Evolutionary conservation across 208 protist species (phyloP).

Genomic region (Angomonas ambiguus): DNA sequence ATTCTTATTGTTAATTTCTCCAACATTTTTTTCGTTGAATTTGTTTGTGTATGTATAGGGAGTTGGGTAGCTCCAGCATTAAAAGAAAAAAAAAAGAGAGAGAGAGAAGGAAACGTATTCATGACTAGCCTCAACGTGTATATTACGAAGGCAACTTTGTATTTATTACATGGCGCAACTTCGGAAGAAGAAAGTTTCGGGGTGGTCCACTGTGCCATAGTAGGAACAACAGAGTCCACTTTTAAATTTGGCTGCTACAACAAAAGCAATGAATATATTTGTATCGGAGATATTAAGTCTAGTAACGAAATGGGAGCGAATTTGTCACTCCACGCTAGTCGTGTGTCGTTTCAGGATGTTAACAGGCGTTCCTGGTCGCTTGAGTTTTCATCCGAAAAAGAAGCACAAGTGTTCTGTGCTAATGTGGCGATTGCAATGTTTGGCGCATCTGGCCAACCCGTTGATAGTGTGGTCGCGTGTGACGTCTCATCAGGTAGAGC

Average conservation of each 20-base stretch:
- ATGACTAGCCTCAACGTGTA: constrained; percentile 32
- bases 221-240: constrained; percentile 34
- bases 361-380: constrained; percentile 56
- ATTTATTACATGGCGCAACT: constrained; percentile 35
- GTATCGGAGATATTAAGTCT: constrained; percentile 47
- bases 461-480: constrained; percentile 45
- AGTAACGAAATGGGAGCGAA: constrained; percentile 66
- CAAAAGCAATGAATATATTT: constrained; percentile 61
- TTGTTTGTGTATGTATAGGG: not conserved
- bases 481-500: constrained; percentile 39
- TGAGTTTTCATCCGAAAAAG: constrained; percentile 40
- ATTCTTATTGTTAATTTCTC: constrained; percentile 10
- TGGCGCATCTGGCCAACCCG: constrained; percentile 47
- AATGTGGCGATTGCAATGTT: constrained; percentile 71
- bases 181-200: constrained; percentile 53
- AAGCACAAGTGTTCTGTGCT: constrained; percentile 46
- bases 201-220: constrained; percentile 48
- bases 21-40: constrained; percentile 11
- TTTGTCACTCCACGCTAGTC: constrained; percentile 47
- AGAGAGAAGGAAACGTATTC: constrained; percentile 9
- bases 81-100: not conserved
- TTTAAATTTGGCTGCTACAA: constrained; percentile 81
- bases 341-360: constrained; percentile 73
- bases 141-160: constrained; percentile 45
- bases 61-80: not conserved